Conservation (phyloP, 495 filamentous ascomycete species). For the Aspergillus sclerotiicarbonarius region DNA sequence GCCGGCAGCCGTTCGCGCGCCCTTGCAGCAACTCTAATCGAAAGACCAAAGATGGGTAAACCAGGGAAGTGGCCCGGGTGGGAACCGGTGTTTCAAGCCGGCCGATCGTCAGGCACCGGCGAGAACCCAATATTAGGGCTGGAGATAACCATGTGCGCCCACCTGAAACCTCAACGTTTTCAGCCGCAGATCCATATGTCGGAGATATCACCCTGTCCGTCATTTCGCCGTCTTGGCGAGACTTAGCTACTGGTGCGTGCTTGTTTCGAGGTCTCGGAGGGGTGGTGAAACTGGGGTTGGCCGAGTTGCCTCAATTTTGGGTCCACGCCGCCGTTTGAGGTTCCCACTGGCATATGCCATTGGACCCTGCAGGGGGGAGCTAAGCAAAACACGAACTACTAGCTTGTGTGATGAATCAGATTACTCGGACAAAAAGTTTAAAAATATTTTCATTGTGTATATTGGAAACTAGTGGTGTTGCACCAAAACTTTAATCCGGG, state of each 20-base stretch:
- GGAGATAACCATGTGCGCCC: too few relatives aligned
- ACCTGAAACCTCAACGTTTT: not conserved
- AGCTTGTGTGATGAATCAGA: not conserved
- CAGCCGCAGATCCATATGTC: not conserved
- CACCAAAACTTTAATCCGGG: not conserved
- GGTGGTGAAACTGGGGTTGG: too few relatives aligned
- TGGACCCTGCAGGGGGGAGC: too few relatives aligned
- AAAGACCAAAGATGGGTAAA: not conserved
- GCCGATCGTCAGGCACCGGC: not conserved
- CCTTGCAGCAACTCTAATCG: not conserved
- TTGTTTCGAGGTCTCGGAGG: not conserved
- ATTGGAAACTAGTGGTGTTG: slow-evolving; percentile 1
- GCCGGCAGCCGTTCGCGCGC: not conserved
- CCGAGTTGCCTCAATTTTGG: too few relatives aligned
- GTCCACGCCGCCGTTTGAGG: too few relatives aligned
- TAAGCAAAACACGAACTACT: too few relatives aligned
- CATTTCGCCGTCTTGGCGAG: not conserved
- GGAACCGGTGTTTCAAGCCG: slow-evolving; percentile 1
- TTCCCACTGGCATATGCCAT: too few relatives aligned
- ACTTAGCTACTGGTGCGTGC: not conserved
- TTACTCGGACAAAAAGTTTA: not conserved
- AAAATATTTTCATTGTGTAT: not conserved
- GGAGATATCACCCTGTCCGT: not conserved
- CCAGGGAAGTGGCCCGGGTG: not conserved
- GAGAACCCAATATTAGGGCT: slow-evolving; percentile 4